These are phyloP conservation scores for Cydonia oblonga DNA, from an alignment of 331 rosid genomes.

Conservation along the genomic window DNA sequence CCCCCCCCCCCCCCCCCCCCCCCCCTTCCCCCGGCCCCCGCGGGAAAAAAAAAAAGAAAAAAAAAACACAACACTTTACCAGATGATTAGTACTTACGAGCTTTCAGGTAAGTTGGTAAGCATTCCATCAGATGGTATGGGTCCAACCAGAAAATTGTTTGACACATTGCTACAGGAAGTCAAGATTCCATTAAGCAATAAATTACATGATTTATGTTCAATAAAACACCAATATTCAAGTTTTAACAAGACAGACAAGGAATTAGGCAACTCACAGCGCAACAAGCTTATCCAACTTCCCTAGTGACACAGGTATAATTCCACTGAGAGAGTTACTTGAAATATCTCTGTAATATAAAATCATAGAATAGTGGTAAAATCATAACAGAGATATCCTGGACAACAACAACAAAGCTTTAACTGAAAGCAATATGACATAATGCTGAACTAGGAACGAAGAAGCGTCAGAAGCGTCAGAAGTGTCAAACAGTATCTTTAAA, in stretches of 20 bases:
- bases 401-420: too few species aligned
- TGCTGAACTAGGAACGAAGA: neutral
- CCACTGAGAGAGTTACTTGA: conserved; percentile 88
- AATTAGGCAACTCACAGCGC: conserved; percentile 47
- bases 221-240: neutral
- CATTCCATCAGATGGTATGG: conserved; percentile 79
- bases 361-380: conserved; percentile 7
- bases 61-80: neutral
- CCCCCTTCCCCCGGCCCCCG: too few species aligned
- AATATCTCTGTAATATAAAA: conserved; percentile 56
- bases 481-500: neutral
- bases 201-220: conserved; percentile 2
- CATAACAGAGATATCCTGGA: neutral
- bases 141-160: conserved; percentile 83
- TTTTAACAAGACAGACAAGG: neutral
- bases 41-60: too few species aligned
- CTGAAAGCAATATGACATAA: neutral
- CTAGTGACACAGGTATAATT: conserved; percentile 64
- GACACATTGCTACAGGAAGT: conserved; percentile 62
- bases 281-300: conserved; percentile 57
- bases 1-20: too few species aligned
- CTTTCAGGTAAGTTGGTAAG: conserved; percentile 54
- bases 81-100: conserved; percentile 59
- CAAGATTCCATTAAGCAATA: conserved; percentile 10
- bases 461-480: neutral